Evolutionary conservation across 2,329 filamentous ascomycete species (phyloP), one percentile per base, ranked within the genome.

Genomic region (Remersonia thermophila): DNA sequence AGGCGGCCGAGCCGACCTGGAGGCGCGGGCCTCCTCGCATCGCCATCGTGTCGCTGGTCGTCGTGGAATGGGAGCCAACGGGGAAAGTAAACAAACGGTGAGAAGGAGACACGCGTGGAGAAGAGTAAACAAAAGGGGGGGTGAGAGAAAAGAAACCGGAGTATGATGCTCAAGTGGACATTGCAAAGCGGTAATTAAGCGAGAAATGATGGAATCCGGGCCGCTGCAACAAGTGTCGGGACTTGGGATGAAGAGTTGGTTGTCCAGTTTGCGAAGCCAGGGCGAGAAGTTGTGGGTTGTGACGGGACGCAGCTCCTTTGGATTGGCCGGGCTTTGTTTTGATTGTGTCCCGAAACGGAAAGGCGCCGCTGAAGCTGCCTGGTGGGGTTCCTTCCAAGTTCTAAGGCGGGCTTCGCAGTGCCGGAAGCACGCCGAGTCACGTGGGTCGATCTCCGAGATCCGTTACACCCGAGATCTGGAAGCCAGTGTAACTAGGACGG

Each of bases 1-100:
- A 98, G 61, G 79, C 68, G 51, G 76, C 66, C 42, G 85, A 91
- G 57, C 86, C 87, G 48, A 93, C 77, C 53, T 80, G 71, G 52
- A 74, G 58, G 59, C 73, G 74, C 61, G 73, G 62, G 55, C 64
- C 62, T 39, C 50, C 52, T 61, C 67, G 59, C 61, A 68, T 67
- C 38, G 67, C 54, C 54, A 58, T 59, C 34, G 37, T 42, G 40
- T 41, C 30, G 30, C 33, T 27, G 37, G 35, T 8, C 29, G 26
- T 36, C 13, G 17, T 39, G 16, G 38, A 16, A 37, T 18, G 16
- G 13, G 11, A 23, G 20, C 10, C 17, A 23, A 26, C 13, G 11
- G 12, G 27, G 30, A 14, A 32, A 37, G 34, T 36, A 41, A 38
- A 39, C 34, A 44, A 45, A 28, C 7, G n/a, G 33, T 33, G 25